Base-by-base conservation (phyloP, 2,329 filamentous ascomycete genomes). In the Blastomyces gilchristii region DNA sequence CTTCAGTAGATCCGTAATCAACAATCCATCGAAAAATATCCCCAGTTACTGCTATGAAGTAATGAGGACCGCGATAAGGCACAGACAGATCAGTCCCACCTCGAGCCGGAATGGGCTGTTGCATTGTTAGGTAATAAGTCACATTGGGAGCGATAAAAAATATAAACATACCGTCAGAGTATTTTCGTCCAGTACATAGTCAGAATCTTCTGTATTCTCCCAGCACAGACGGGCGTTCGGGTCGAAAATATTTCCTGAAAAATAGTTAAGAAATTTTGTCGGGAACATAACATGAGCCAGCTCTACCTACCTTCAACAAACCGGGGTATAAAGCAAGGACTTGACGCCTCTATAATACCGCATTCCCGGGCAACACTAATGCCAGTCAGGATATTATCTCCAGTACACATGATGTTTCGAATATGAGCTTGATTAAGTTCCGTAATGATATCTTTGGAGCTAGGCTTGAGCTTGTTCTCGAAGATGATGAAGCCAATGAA, bases 401-500 rank as follows among this genome's bases (percentile, higher is more conserved):
- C 92, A 0, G 91, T 95, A 43, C 96, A 86, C 90, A 97, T 95
- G 85, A 96, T 86, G 37, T 89, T 88, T 45, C 90, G 85, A 68
- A 99, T 96, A 63, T 89, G 89, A 8, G 95, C 93, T 61, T 87
- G 81, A 41, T 85, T 82, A 2, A 99, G 82, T 76, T 97, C 92
- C 63, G 88, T 83, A 34, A 99, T 85, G 43, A 97, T 89, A 1
- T 82, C 83, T 1, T 89, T 83, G 0, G 93, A 97, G 25, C 85
- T 91, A 1, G 90, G 87, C 75, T 99, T 99, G 65, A 99, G 79
- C 77, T 99, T 99, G 78, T 99, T 99, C 77, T 99, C 94, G 69
- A 99, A 99, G 62, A 99, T 88, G 71, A 99, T 97, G 77, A 99
- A 99, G 5, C 94, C 94, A 45, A 92, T 83, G 71, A 99, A 97